Conservation (phyloP, 495 filamentous ascomycete species). For the Opeltia flavorubescens region DNA sequence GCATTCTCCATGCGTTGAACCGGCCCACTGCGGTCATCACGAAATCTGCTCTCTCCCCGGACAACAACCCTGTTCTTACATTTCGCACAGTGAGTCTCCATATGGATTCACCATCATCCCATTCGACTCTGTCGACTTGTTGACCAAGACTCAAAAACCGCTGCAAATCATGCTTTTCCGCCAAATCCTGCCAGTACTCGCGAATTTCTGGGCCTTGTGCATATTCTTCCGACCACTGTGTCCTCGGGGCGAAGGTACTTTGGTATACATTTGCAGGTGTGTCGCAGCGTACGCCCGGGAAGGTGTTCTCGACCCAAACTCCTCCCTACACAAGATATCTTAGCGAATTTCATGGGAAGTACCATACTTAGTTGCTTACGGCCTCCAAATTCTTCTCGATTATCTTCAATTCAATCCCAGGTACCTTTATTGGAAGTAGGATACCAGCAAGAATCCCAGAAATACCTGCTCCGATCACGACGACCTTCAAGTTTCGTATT, state of each 20-base stretch:
- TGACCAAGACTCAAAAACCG: constrained; percentile 36
- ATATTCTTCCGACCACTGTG: constrained; percentile 51
- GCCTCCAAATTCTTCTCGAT: constrained; percentile 43
- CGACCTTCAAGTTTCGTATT: constrained; percentile 26
- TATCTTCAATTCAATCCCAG: constrained; percentile 36
- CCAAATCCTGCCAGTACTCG: constrained; percentile 47
- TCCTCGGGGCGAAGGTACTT: constrained; percentile 49
- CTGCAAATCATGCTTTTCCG: constrained; percentile 46
- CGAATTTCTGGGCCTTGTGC: constrained; percentile 50
- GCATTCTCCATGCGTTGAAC: constrained; percentile 41
- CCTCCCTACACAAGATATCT: constrained; percentile 26
- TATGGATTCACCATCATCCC: constrained; percentile 34
- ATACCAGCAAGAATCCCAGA: constrained; percentile 35
- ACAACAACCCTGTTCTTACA: constrained; percentile 24
- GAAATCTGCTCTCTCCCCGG: constrained; percentile 40
- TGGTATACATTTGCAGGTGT: constrained; percentile 63
- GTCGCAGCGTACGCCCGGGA: constrained; percentile 48
- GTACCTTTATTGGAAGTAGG: constrained; percentile 35
- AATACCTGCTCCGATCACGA: constrained; percentile 38
- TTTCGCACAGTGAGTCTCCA: constrained; percentile 37
- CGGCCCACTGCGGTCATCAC: constrained; percentile 45
- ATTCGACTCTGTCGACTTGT: constrained; percentile 36
- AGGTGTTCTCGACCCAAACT: constrained; percentile 44
- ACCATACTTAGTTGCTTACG: constrained; percentile 21
- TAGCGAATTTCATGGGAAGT: too few relatives aligned